Base-by-base conservation (phyloP, 495 filamentous ascomycete genomes). In the Chaetomium fimeti region DNA sequence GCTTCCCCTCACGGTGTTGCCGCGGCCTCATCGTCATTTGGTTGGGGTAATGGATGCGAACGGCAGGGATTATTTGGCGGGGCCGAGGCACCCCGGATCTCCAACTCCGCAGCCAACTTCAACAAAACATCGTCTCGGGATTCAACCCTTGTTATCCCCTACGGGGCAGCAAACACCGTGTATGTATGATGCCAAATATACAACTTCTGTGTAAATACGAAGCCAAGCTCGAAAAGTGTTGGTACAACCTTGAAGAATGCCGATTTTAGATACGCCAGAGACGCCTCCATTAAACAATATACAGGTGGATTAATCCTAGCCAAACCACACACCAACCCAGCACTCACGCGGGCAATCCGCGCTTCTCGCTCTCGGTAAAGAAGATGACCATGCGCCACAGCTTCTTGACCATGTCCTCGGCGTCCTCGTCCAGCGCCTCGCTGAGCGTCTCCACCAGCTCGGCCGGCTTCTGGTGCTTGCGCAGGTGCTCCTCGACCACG, bases 321-420 rank as follows among this genome's bases (percentile, higher is more conserved):
- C 53, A 56, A 36, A 56, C 45, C 8, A 49, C 45, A 20, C 15
- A 22, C 0, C 48, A 27, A 16, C 22, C 48, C 24, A 25, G 0
- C 48, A 15, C 42, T 59, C 80, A 91, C 24, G 86, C 85, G 28
- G 90, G 91, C 43, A 95, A 78, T 1, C 94, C 93, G 62, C 91
- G 83, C 80, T 94, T 96, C 85, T 96, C 94, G 70, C 87, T 89
- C 78, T 98, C 94, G 28, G 91, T 93, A 70, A 92, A 98, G 88
- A 97, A 98, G 74, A 98, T 97, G 56, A 97, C 85, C 92, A 98
- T 95, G 52, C 94, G 85, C 94, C 94, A 98, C 29, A 98, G 83
- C 77, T 97, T 98, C 84, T 90, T 93, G 22, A 98, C 94, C 67
- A 98, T 78, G 12, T 88, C 89, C 74, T 96, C 93, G 5, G 92